Conservation (phyloP, 768 basidiomycete species). For the Russula brevipes region DNA sequence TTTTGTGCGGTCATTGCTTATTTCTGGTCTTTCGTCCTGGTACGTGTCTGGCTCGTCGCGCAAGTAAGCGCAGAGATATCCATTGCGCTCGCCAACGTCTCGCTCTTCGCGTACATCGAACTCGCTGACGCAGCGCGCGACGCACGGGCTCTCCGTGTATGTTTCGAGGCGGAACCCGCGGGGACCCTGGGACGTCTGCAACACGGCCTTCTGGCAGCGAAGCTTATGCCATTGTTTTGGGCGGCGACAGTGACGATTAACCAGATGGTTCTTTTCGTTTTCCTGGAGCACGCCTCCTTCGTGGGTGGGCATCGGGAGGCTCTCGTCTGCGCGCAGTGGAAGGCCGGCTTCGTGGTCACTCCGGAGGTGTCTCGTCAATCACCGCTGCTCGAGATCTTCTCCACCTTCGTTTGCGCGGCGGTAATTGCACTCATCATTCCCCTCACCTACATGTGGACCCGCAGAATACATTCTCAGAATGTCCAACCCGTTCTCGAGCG, state of each 20-base stretch:
- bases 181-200: conserved; percentile 35
- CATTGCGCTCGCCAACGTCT: conserved; percentile 56
- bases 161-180: conserved; percentile 47
- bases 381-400: no score
- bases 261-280: conserved; percentile 66
- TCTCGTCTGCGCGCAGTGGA: conserved; percentile 91
- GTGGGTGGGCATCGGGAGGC: conserved; percentile 90
- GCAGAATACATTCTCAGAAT: no score
- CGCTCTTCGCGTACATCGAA: conserved; percentile 74
- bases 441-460: conserved; percentile 35
- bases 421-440: conserved; percentile 44
- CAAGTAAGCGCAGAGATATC: conserved; percentile 83
- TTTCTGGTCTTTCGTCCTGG: conserved; percentile 67
- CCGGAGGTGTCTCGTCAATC: conserved; percentile 41
- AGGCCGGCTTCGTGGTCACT: conserved; percentile 80
- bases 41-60: conserved; percentile 55
- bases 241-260: conserved; percentile 38
- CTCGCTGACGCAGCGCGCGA: conserved; percentile 79
- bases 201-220: conserved; percentile 5
- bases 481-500: no score
- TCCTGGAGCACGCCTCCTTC: conserved; percentile 79
- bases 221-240: not conserved
- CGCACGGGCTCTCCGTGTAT: conserved; percentile 46
- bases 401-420: no score
- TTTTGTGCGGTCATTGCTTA: conserved; percentile 49